Base-by-base conservation (phyloP, 2,329 filamentous ascomycete genomes). In the Penicillium sp. region DNA sequence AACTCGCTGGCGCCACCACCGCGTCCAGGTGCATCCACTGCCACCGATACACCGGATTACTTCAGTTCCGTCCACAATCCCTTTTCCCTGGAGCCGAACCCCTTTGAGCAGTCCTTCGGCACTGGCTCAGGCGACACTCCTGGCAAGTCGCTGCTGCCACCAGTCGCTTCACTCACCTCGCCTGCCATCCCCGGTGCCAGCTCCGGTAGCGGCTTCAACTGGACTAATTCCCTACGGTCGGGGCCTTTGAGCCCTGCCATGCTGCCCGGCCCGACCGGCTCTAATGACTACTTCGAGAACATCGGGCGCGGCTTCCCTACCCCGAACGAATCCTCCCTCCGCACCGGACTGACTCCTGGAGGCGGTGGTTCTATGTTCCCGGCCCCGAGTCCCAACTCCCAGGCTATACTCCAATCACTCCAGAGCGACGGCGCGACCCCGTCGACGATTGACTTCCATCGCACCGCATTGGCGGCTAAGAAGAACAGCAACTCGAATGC, bases 291-390 rank as follows among this genome's bases (percentile, higher is more conserved):
- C 73, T 95, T 96, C 67, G 89, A 95, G 63, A 85, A 84, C 45
- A 78, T 95, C 56, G 83, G 88, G 57, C 84, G 89, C 61, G 88
- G 88, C 46, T 95, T 95, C 66, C 89, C 90, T 4, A 97, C 93
- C 3, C 92, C 92, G 0, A 96, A 96, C 81, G 93, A 98, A 73
- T 97, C 92, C 6, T 95, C 89, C 3, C 76, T 97, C 45, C 81
- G 93, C 53, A 93, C 90, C 52, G 93, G 93, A 49, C 74, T 97
- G 59, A 97, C 93, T 46, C 93, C 93, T 42, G 93, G 93, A 53
- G 92, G 92, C 59, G 90, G 91, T 68, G 92, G 91, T 62, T 95
- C 91, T 61, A 97, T 97, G 89, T 97, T 97, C 76, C 90, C 92
- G 49, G 88, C 87, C 47, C 87, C 89, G 2, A 95, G 88, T 67